Evolutionary conservation across 2,329 filamentous ascomycete species (phyloP).

Genomic region (Aspergillus amoenus): DNA sequence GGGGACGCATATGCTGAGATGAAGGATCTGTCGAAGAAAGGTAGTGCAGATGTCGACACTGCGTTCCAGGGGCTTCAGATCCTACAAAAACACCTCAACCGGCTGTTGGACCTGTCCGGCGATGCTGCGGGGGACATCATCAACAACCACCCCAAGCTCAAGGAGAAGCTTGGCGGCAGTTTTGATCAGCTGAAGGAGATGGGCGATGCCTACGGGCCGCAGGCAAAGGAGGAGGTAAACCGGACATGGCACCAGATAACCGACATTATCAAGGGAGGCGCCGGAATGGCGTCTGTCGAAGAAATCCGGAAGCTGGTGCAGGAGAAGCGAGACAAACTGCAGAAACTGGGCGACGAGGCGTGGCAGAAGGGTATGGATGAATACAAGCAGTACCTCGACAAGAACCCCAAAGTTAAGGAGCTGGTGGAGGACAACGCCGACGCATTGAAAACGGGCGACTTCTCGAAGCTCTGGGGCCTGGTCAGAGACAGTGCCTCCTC

Average conservation of each 20-base stretch:
- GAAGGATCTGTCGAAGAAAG: conserved; percentile 57
- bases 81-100: conserved; percentile 60
- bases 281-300: conserved; percentile 53
- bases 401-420: conserved; percentile 73
- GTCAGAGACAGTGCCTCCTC: conserved; percentile 62
- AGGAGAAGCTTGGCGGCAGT: conserved; percentile 69
- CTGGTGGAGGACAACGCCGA: conserved; percentile 70
- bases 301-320: conserved; percentile 63
- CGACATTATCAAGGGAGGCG: conserved; percentile 62
- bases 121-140: conserved; percentile 65
- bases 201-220: conserved; percentile 68
- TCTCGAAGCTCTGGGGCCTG: conserved; percentile 62
- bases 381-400: conserved; percentile 70
- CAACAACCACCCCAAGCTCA: conserved; percentile 71
- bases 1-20: conserved; percentile 67
- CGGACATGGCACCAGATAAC: conserved; percentile 67
- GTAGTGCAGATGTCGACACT: conserved; percentile 63
- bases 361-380: conserved; percentile 72
- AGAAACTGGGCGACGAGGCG: conserved; percentile 67
- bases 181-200: conserved; percentile 68
- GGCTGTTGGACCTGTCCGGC: conserved; percentile 61
- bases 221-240: conserved; percentile 74
- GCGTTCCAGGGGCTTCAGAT: conserved; percentile 62
- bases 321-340: conserved; percentile 67
- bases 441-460: conserved; percentile 65